Conservation (phyloP, 2,329 filamentous ascomycete species). For the Metarhizium brunneum region DNA sequence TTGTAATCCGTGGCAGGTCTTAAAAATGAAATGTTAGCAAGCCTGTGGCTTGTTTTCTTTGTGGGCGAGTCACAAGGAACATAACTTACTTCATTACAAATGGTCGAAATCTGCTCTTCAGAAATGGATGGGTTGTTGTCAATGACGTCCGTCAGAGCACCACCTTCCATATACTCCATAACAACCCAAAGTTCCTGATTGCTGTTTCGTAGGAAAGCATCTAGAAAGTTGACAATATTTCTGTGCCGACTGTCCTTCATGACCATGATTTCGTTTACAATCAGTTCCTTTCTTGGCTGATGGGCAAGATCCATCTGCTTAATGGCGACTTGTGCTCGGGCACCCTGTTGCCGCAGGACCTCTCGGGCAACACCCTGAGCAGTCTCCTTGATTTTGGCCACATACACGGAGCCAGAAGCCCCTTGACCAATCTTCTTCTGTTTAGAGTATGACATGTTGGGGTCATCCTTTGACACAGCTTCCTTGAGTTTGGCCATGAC, state of each 20-base stretch:
- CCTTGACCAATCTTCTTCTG: constrained; percentile 99
- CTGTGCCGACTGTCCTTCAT: constrained; percentile 99
- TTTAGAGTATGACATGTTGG: constrained; percentile 92
- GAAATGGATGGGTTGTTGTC: constrained; percentile 93
- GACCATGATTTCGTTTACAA: constrained; percentile 98
- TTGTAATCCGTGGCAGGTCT: constrained; percentile 93
- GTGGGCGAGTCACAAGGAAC: neutral
- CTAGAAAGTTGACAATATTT: constrained; percentile 98
- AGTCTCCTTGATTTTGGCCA: constrained; percentile 86
- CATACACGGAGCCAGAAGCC: constrained; percentile 95
- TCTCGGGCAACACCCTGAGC: constrained; percentile 79
- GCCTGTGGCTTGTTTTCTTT: neutral
- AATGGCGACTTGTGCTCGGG: constrained; percentile 85
- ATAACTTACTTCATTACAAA: constrained; percentile 76
- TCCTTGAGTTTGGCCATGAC: constrained; percentile 95
- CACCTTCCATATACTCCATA: constrained; percentile 99
- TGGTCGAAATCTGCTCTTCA: constrained; percentile 95
- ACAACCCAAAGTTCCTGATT: constrained; percentile 97
- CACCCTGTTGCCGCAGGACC: constrained; percentile 69
- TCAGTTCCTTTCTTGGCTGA: constrained; percentile 93
- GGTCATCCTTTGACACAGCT: constrained; percentile 91
- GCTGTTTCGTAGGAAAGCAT: constrained; percentile 92
- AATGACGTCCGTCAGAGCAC: constrained; percentile 94
- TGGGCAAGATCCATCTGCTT: constrained; percentile 99
- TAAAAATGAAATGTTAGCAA: constrained; percentile 10